Conservation (phyloP, 164 flowering plant species). For the Euptelea pleiosperma region DNA sequence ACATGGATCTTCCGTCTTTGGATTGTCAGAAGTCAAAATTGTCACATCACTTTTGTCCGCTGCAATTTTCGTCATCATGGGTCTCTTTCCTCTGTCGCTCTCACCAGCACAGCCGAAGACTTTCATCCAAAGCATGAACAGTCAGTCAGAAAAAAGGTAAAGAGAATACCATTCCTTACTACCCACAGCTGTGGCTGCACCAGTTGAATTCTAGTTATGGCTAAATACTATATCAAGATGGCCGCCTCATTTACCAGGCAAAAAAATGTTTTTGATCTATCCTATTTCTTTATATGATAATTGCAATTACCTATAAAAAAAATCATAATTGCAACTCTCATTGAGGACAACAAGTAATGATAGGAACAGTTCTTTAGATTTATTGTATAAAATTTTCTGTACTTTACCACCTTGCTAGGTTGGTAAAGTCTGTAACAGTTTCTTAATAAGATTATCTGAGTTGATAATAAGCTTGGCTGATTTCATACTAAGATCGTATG, state of each 20-base stretch:
- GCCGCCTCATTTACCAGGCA: background rate
- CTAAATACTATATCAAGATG: no score
- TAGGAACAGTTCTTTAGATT: no score
- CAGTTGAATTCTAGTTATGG: background rate
- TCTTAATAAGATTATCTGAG: no score
- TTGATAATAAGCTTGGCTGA: no score
- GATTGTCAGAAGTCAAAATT: conserved; percentile 93
- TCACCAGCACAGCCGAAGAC: conserved; percentile 35
- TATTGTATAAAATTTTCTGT: no score
- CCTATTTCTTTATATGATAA: background rate
- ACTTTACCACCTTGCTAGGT: no score
- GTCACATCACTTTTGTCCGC: conserved; percentile 96
- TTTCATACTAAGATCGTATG: no score
- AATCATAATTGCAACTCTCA: no score
- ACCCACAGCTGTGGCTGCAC: background rate
- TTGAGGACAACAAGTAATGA: no score
- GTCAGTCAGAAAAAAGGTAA: conserved; percentile 17
- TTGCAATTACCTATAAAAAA: background rate
- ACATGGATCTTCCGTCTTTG: conserved; percentile 89
- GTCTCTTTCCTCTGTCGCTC: conserved; percentile 55
- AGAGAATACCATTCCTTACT: background rate
- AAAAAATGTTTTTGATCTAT: background rate
- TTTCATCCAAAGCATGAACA: conserved; percentile 21
- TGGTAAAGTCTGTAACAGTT: no score
- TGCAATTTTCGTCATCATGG: conserved; percentile 88